Evolutionary conservation across 2,329 filamentous ascomycete genomes (phyloP), one percentile per base, ranked within the genome.

Genomic region (Nigrospora osmanthi): DNA sequence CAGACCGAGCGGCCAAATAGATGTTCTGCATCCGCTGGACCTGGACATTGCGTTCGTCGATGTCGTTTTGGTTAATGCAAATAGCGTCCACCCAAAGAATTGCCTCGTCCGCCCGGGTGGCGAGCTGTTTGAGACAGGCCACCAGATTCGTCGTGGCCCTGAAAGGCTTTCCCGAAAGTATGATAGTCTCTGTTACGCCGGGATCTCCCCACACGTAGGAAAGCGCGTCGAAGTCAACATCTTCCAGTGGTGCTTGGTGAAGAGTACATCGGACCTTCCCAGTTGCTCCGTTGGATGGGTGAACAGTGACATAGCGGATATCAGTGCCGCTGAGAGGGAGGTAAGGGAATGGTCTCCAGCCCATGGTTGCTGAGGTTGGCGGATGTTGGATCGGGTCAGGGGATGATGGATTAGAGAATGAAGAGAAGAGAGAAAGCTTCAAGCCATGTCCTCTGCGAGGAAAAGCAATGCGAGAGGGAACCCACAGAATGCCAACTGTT

Each of bases 11-110:
- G 12, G 16, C 36, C 7, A 30, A 36, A 30, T 46, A 48, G 6
- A 48, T 48, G 16, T 48, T 31, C 4, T 31, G 14, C 46, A 48
- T 48, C 6, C 36, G 39, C 33, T 6, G 7, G 2, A 48, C 40
- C 12, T 48, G 46, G 7, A 13, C 9, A 35, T 33, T 46, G 16
- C 43, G 38, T 9, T 48, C 46, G 3, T 37, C 4, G 3, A 33
- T 9, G n/a, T 46, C 40, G 3, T n/a, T 13, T 17, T 46, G 46
- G 16, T 46, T 48, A 35, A 48, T 40, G 28, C 28, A 40, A 5
- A 40, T 14, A 9, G 38, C 38, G 38, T 33, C 38, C 3, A 40
- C 38, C 43, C 43, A 48, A 3, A 47, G 35, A n/a, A 19, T 11
- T 11, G 19, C n/a, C 5, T n/a, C 16, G 9, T 32, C 23, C 1